phyloP scores from a whole-genome alignment of 1,284 basidiomycete genomes.

The Schizophyllum amplum region DNA sequence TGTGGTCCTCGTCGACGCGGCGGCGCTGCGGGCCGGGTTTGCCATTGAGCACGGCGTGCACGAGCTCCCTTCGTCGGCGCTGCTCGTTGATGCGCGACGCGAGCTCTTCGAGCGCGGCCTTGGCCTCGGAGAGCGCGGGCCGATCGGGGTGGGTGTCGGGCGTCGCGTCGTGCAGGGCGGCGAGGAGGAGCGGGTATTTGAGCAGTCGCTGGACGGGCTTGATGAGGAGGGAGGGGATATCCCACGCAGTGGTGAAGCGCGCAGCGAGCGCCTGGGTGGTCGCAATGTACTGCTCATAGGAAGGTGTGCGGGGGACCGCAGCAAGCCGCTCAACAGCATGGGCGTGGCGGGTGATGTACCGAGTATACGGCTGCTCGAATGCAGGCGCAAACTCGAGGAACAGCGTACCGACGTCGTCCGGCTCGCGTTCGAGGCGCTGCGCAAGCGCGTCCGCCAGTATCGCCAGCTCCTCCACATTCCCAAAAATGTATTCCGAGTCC shows the following conservation, averaged over 20 bases:
- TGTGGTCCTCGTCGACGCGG: neutral
- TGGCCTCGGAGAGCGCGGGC: constrained; percentile 55
- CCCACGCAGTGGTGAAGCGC: constrained; percentile 84
- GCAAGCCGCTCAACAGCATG: constrained; percentile 67
- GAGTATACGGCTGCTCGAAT: constrained; percentile 73
- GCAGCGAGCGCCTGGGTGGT: constrained; percentile 65
- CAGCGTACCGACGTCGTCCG: constrained; percentile 70
- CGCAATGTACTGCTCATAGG: constrained; percentile 57
- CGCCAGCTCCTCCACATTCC: constrained; percentile 72
- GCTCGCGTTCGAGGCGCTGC: constrained; percentile 43
- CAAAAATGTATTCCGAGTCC: constrained; percentile 71
- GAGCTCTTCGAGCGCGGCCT: constrained; percentile 64
- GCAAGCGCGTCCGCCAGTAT: constrained; percentile 63
- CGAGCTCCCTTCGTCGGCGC: constrained; percentile 77
- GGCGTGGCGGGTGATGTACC: constrained; percentile 84
- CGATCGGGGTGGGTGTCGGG: constrained; percentile 72
- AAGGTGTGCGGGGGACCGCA: constrained; percentile 45
- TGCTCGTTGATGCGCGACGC: constrained; percentile 85
- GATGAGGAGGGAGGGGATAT: constrained; percentile 86
- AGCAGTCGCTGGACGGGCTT: constrained; percentile 89
- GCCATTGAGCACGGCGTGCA: constrained; percentile 53
- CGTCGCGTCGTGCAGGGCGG: constrained; percentile 74
- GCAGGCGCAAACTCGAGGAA: constrained; percentile 73
- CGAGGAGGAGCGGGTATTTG: constrained; percentile 85
- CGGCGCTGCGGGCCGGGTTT: neutral